phyloP scores from a whole-genome alignment of 352 stramenopile species.

The Phytophthora tubulina region DNA sequence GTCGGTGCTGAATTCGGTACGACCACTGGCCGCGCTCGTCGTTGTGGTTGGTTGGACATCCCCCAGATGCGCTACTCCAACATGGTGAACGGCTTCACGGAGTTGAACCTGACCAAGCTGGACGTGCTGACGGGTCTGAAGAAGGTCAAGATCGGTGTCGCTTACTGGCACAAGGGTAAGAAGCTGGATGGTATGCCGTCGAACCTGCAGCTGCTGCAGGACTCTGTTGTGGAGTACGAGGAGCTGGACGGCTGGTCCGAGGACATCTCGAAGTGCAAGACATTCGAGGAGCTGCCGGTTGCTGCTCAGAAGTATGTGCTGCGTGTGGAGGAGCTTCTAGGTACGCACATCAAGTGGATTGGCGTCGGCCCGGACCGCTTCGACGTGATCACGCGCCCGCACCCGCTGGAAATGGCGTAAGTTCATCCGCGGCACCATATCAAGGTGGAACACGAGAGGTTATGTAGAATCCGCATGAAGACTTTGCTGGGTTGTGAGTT shows the following conservation, averaged over 20 bases:
- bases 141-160: conserved; percentile 95
- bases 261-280: conserved; percentile 96
- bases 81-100: conserved; percentile 96
- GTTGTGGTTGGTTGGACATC: conserved; percentile 99
- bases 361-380: conserved; percentile 96
- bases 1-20: conserved; percentile 98
- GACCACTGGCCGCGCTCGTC: conserved; percentile 96
- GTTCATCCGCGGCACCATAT: too few relatives aligned
- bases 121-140: conserved; percentile 98
- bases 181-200: conserved; percentile 96
- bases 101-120: conserved; percentile 99
- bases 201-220: conserved; percentile 92
- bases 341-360: conserved; percentile 98
- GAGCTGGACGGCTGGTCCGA: conserved; percentile 95
- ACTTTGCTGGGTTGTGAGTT: too few relatives aligned
- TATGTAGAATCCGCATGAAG: too few relatives aligned
- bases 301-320: conserved; percentile 97
- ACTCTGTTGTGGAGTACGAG: conserved; percentile 97
- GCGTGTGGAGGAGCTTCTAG: conserved; percentile 96
- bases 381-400: conserved; percentile 93
- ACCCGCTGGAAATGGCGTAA: conserved; percentile 79
- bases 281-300: conserved; percentile 96
- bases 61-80: conserved; percentile 95
- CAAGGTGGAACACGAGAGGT: too few relatives aligned
- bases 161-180: conserved; percentile 96